These are phyloP conservation scores for Cystofilobasidium macerans DNA, from an alignment of 768 basidiomycete species.

Conservation along the genomic window DNA sequence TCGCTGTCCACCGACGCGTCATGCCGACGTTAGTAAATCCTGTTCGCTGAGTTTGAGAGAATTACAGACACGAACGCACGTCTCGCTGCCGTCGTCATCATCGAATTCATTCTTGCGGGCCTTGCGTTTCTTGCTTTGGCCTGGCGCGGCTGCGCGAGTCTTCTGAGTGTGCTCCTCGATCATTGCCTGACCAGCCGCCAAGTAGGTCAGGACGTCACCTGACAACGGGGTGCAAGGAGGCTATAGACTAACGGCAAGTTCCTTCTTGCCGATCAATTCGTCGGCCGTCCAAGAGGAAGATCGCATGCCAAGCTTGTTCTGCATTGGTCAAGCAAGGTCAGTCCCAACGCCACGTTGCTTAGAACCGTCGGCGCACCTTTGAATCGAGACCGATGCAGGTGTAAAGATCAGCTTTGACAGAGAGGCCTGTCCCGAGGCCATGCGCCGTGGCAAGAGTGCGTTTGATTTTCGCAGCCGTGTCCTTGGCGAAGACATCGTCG, in stretches of 20 bases:
- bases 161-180: background rate
- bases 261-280: background rate
- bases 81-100: background rate
- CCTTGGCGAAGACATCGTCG: constrained; percentile 1
- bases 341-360: background rate
- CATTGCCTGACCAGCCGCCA: background rate
- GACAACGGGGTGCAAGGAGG: background rate
- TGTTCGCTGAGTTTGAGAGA: too few relatives aligned
- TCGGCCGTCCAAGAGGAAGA: background rate
- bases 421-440: background rate
- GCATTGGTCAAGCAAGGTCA: background rate
- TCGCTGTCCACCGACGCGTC: too few relatives aligned
- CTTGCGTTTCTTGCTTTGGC: background rate
- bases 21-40: too few relatives aligned
- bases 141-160: background rate
- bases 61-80: too few relatives aligned
- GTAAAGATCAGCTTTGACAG: background rate
- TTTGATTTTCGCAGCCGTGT: background rate
- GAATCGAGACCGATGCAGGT: background rate
- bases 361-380: background rate
- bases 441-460: background rate
- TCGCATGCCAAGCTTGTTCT: background rate
- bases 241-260: background rate
- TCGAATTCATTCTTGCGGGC: background rate
- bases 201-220: background rate